Evolutionary conservation across 2,329 filamentous ascomycete species (phyloP).

Genomic region (Cucurbitaria berberidis): DNA sequence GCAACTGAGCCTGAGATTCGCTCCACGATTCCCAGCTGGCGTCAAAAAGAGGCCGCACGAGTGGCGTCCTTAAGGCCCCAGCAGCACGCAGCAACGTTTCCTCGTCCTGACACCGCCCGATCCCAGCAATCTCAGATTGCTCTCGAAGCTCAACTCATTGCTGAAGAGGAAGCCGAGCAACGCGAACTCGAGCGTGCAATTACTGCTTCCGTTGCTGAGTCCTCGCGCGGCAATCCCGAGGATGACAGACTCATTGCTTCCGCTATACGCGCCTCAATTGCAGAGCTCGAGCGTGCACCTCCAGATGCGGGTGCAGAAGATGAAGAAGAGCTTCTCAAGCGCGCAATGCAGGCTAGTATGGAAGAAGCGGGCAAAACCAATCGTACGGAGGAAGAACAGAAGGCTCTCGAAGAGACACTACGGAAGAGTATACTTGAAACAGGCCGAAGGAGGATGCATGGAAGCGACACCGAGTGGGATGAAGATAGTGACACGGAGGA

Average conservation of each 20-base stretch:
- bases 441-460: slow-evolving; percentile 18
- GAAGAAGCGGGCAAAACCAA: slow-evolving; percentile 49
- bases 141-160: slow-evolving; percentile 28
- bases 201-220: slow-evolving; percentile 65
- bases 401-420: slow-evolving; percentile 54
- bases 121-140: slow-evolving; percentile 14
- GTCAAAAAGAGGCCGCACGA: slow-evolving; percentile 20
- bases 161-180: slow-evolving; percentile 53
- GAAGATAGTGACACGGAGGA: slow-evolving; percentile 36
- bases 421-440: slow-evolving; percentile 55
- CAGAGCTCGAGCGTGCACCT: slow-evolving; percentile 57
- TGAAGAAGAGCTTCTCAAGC: slow-evolving; percentile 55
- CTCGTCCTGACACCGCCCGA: slow-evolving; percentile 20
- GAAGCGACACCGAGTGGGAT: slow-evolving; percentile 38
- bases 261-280: slow-evolving; percentile 75
- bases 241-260: slow-evolving; percentile 76
- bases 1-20: slow-evolving; percentile 18
- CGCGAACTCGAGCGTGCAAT: slow-evolving; percentile 76
- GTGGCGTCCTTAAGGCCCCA: slow-evolving; percentile 21
- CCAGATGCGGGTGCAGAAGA: slow-evolving; percentile 46
- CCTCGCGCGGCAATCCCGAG: slow-evolving; percentile 69
- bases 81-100: slow-evolving; percentile 32
- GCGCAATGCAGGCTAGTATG: slow-evolving; percentile 59
- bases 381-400: slow-evolving; percentile 44
- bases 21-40: slow-evolving; percentile 20